phyloP scores from a whole-genome alignment of 495 filamentous ascomycete species.

The Penicillium antarcticum region DNA sequence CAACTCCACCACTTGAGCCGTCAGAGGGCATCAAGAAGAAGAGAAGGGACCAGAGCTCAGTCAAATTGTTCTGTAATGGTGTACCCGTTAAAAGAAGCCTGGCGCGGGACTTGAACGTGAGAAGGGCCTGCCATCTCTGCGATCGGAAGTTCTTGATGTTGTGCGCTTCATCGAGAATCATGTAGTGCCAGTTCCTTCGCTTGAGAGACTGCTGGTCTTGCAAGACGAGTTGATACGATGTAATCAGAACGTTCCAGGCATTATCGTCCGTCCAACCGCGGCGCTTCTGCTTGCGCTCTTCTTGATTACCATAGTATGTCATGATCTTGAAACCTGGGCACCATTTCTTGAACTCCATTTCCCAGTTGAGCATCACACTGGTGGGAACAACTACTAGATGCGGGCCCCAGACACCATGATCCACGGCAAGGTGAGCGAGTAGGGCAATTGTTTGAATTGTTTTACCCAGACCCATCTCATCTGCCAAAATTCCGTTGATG shows the following conservation, averaged over 20 bases:
- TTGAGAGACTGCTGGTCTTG: slow-evolving; percentile 93
- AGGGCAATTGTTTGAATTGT: slow-evolving; percentile 98
- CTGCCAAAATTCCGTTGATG: slow-evolving; percentile 96
- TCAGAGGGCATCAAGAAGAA: slow-evolving; percentile 95
- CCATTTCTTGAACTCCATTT: slow-evolving; percentile 99
- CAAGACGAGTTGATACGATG: slow-evolving; percentile 92
- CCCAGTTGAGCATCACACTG: slow-evolving; percentile 99
- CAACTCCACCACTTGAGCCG: slow-evolving; percentile 63
- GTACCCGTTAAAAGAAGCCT: slow-evolving; percentile 91
- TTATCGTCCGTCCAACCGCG: slow-evolving; percentile 88
- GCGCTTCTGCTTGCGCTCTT: slow-evolving; percentile 87
- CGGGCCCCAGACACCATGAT: slow-evolving; percentile 91
- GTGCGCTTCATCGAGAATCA: slow-evolving; percentile 97
- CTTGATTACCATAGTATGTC: slow-evolving; percentile 90
- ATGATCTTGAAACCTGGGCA: slow-evolving; percentile 97
- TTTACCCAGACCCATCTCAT: slow-evolving; percentile 99
- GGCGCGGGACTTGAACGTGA: slow-evolving; percentile 85
- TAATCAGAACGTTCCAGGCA: slow-evolving; percentile 94
- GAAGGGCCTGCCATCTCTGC: slow-evolving; percentile 89
- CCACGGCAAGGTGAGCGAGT: slow-evolving; percentile 86
- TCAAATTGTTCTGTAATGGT: slow-evolving; percentile 94
- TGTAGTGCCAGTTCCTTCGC: slow-evolving; percentile 92
- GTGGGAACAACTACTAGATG: slow-evolving; percentile 97
- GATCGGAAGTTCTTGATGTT: slow-evolving; percentile 99
- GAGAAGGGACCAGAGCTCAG: slow-evolving; percentile 93